phyloP scores from a whole-genome alignment of 768 basidiomycete genomes.

The Pleurotus platypus region DNA sequence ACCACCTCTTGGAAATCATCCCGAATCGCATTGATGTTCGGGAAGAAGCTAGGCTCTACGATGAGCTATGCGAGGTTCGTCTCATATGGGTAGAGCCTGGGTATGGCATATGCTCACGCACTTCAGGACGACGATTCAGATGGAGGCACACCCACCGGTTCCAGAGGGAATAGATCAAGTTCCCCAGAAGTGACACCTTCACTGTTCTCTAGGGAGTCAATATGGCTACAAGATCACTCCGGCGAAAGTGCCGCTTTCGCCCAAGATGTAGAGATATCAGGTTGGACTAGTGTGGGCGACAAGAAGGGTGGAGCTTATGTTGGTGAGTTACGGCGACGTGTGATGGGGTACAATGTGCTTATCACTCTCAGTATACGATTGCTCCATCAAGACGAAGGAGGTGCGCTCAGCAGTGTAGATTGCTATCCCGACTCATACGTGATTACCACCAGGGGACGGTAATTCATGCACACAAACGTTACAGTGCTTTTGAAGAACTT shows the following conservation, averaged over 20 bases:
- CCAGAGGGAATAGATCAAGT: conserved; percentile 13
- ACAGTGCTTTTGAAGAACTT: conserved; percentile 61
- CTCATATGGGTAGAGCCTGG: conserved; percentile 1
- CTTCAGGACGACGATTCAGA: conserved; percentile 14
- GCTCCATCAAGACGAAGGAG: conserved; percentile 65
- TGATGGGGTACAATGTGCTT: too few relatives aligned
- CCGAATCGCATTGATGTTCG: conserved; percentile 61
- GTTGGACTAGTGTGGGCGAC: conserved; percentile 75
- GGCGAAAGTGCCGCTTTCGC: conserved; percentile 56
- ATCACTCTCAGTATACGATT: conserved; percentile 54
- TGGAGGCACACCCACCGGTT: not conserved
- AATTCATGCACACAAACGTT: conserved; percentile 66
- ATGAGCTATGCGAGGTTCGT: conserved; percentile 52
- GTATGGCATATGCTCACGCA: not conserved
- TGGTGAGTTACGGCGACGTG: conserved; percentile 32
- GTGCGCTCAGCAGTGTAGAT: conserved; percentile 14
- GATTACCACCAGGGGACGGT: conserved; percentile 41
- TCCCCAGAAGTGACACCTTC: conserved; percentile 38
- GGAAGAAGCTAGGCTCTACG: conserved; percentile 65
- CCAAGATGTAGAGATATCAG: conserved; percentile 59
- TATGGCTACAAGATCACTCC: conserved; percentile 63
- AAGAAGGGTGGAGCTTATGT: conserved; percentile 56
- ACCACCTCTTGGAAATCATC: conserved; percentile 40
- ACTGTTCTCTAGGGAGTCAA: conserved; percentile 57
- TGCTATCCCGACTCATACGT: not conserved